Evolutionary conservation across 1,284 basidiomycete species (phyloP).

Genomic region (Porodaedalea pini): DNA sequence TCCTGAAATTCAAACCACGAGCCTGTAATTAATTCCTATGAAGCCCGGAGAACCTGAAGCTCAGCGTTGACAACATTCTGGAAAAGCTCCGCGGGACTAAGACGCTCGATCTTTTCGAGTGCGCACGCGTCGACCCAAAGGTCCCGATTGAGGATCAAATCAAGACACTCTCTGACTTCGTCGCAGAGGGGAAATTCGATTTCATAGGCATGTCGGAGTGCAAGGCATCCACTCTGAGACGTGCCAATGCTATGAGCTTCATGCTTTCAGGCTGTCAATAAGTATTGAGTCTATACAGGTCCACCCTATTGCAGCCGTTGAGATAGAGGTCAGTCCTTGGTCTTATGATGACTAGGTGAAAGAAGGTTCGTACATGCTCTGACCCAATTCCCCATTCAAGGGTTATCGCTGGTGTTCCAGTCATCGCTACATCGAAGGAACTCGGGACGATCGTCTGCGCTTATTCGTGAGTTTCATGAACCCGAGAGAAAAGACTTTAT

Average conservation of each 20-base stretch:
- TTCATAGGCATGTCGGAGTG: constrained; percentile 49
- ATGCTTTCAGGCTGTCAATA: not conserved
- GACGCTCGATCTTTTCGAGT: constrained; percentile 44
- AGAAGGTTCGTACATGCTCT: constrained; percentile 30
- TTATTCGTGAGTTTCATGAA: constrained; percentile 41
- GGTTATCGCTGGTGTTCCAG: constrained; percentile 32
- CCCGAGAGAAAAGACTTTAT: not conserved
- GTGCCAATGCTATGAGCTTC: constrained; percentile 36
- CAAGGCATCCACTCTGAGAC: constrained; percentile 42
- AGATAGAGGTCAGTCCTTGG: constrained; percentile 54
- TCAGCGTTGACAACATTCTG: constrained; percentile 38
- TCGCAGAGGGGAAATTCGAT: constrained; percentile 42
- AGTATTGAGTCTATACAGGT: constrained; percentile 31
- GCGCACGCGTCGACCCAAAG: constrained; percentile 33
- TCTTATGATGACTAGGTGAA: constrained; percentile 42
- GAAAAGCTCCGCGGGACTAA: constrained; percentile 40
- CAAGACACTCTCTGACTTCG: constrained; percentile 28
- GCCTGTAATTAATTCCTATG: not conserved
- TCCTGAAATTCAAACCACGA: not conserved
- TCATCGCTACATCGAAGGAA: constrained; percentile 39
- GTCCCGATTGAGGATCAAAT: constrained; percentile 36
- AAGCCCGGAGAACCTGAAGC: constrained; percentile 39
- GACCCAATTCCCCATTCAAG: not conserved
- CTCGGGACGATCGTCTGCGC: constrained; percentile 49
- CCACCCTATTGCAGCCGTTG: constrained; percentile 45